Conservation (phyloP, 164 flowering plant species). For the Magnolia sinica region DNA sequence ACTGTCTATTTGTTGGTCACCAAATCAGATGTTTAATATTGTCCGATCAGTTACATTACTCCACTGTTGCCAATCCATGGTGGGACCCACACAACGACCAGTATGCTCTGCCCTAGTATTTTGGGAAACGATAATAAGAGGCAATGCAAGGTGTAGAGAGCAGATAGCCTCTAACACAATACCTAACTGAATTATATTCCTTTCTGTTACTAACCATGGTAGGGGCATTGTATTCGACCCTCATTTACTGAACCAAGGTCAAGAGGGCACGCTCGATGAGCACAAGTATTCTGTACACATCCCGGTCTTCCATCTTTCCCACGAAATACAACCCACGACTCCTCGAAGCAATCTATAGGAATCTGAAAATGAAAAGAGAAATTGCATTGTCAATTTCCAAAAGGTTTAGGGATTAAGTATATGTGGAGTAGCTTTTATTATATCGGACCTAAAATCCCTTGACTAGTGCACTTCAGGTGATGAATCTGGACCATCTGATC, state of each 20-base stretch:
- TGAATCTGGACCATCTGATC: not conserved
- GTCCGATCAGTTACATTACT: too few relatives aligned
- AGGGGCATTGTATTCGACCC: conserved; percentile 94
- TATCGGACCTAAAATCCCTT: not conserved
- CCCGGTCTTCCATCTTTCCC: conserved; percentile 96
- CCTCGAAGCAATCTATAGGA: conserved; percentile 94
- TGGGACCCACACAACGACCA: too few relatives aligned
- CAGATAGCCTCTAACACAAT: not conserved
- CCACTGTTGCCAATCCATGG: too few relatives aligned
- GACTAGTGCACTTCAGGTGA: not conserved
- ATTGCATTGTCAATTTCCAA: not conserved
- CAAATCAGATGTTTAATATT: too few relatives aligned
- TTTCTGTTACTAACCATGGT: conserved; percentile 67
- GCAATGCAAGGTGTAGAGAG: too few relatives aligned
- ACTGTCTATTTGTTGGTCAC: too few relatives aligned
- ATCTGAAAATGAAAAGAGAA: conserved; percentile 39
- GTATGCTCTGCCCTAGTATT: too few relatives aligned
- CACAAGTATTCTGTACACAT: conserved; percentile 92
- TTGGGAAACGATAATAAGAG: too few relatives aligned
- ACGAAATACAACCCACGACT: conserved; percentile 92
- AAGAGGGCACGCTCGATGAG: conserved; percentile 98
- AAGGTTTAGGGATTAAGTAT: not conserved
- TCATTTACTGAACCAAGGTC: conserved; percentile 90
- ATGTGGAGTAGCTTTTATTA: not conserved
- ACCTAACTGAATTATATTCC: not conserved